These are phyloP conservation scores for Cordyceps javanica DNA, from an alignment of 2,329 filamentous ascomycete species.

Conservation along the genomic window DNA sequence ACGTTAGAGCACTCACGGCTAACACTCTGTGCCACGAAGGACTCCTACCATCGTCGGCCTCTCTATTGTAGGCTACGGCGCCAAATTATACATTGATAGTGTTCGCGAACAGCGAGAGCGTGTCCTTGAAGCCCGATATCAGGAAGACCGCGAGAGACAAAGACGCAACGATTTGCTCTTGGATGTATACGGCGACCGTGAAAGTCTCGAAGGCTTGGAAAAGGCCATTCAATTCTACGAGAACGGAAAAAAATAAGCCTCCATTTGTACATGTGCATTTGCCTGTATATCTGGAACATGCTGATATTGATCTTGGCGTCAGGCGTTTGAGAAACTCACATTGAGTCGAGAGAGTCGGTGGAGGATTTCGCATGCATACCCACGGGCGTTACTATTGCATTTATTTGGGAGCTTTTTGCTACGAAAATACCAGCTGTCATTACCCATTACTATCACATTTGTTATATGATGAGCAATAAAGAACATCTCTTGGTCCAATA, in stretches of 20 bases:
- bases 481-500: background rate
- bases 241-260: slow-evolving; percentile 15
- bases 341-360: background rate
- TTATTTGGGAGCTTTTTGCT: background rate
- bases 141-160: slow-evolving; percentile 28
- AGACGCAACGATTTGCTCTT: slow-evolving; percentile 37
- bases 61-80: slow-evolving; percentile 28
- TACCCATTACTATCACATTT: background rate
- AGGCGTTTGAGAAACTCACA: background rate
- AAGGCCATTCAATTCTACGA: slow-evolving; percentile 43
- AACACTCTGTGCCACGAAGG: slow-evolving; percentile 18
- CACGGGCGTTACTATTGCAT: background rate
- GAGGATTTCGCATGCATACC: background rate
- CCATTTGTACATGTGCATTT: background rate
- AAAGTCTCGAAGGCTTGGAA: slow-evolving; percentile 42
- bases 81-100: slow-evolving; percentile 27
- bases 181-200: slow-evolving; percentile 45
- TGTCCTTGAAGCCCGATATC: slow-evolving; percentile 27
- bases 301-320: background rate
- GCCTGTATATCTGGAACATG: too few species aligned
- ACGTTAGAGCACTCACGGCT: background rate
- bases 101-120: slow-evolving; percentile 21
- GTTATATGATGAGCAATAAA: background rate
- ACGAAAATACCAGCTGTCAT: background rate
- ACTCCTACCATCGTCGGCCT: slow-evolving; percentile 26